phyloP scores from a whole-genome alignment of 2,329 filamentous ascomycete genomes.

The Pseudogymnoascus sp. region DNA sequence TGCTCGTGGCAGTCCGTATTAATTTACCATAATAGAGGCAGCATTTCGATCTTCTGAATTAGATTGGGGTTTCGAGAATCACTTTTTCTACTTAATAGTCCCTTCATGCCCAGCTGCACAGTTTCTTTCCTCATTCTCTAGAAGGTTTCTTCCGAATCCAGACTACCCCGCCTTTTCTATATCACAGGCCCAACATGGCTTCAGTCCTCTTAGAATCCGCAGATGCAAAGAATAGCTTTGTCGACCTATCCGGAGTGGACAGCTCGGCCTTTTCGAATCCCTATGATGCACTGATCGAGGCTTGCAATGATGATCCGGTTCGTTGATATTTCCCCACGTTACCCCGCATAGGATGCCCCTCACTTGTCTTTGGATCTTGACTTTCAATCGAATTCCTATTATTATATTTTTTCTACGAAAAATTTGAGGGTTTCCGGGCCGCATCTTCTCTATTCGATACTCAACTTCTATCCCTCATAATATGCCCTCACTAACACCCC shows the following conservation, averaged over 20 bases:
- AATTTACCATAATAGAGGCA: not conserved
- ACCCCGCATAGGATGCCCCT: not conserved
- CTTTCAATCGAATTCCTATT: not conserved
- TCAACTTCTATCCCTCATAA: not conserved
- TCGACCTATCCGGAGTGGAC: slow-evolving; percentile 27
- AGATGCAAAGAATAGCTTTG: slow-evolving; percentile 26
- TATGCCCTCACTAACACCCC: not conserved
- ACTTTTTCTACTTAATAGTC: not conserved
- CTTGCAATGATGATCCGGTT: slow-evolving; percentile 26
- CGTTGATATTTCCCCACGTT: slow-evolving; percentile 4
- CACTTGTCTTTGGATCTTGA: not conserved
- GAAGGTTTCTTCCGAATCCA: not conserved
- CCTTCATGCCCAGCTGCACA: not conserved
- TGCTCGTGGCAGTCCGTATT: not conserved
- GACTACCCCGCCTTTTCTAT: not conserved
- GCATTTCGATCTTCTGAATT: not conserved
- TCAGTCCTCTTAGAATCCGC: slow-evolving; percentile 15
- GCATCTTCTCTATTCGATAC: not conserved
- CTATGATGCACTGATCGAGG: slow-evolving; percentile 28
- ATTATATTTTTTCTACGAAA: not conserved
- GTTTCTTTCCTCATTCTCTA: not conserved
- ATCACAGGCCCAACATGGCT: slow-evolving; percentile 15
- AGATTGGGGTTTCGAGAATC: not conserved
- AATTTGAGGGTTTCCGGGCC: too few relatives aligned
- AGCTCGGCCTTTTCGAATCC: slow-evolving; percentile 23